Evolutionary conservation across 495 filamentous ascomycete genomes (phyloP), one percentile per base, ranked within the genome.

Genomic region (Aspergillus nidulans): DNA sequence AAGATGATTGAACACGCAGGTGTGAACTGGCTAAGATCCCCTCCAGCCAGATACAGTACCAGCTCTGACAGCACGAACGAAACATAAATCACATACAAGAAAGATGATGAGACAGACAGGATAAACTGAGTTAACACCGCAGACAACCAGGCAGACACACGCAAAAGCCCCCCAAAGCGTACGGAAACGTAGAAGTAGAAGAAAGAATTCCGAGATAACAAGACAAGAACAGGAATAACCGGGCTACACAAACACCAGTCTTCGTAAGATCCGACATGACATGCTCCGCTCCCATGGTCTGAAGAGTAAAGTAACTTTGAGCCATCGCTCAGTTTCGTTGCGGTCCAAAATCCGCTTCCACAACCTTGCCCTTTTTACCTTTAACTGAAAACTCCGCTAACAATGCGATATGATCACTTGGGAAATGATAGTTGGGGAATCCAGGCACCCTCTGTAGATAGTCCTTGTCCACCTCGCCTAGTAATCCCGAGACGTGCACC

Each of bases 371-470:
- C 66, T 94, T 88, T 76, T 95, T 97, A 21, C 81, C 80, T 74
- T 96, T 97, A 72, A 97, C 85, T 53, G 85, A 80, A 71, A 97
- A 96, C 73, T 97, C 90, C 52, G 89, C 87, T 74, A 91, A 83
- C 61, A 98, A 82, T 70, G 91, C 88, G 62, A 98, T 82, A 72
- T 98, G 94, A 70, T 98, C 94, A 69, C 90, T 94, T 1, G 95
- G 95, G 75, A 96, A 97, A 73, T 97, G 94, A 66, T 88, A 92
- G 63, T 97, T 95, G 10, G 94, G 94, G 71, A 97, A 98, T 0
- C 94, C 94, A 3, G 94, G 94, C 5, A 97, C 91, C 42, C 85
- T 80, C 60, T 87, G 85, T 53, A 98, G 85, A 69, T 97, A 95
- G 12, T 94, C 84, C 63, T 84, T 82, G 70, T 98, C 95, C 10